Conservation (phyloP, 2,329 filamentous ascomycete species). For the Tetracladium maxilliforme region DNA sequence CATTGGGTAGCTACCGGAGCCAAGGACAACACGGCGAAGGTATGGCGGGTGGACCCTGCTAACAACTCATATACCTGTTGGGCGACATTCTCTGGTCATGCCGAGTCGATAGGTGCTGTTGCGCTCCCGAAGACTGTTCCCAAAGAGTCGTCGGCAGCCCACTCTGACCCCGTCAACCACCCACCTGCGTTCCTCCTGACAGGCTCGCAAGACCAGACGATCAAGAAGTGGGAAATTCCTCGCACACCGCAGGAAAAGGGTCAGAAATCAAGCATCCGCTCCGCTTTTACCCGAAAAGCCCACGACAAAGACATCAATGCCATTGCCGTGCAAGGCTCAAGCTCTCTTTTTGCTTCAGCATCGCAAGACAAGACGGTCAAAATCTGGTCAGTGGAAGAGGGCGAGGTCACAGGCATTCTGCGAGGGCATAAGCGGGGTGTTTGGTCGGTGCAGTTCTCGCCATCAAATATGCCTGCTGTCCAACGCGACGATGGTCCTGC, state of each 20-base stretch:
- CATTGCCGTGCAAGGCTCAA: constrained; percentile 62
- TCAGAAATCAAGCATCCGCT: constrained; percentile 41
- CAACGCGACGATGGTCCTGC: constrained; percentile 59
- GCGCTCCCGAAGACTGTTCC: constrained; percentile 62
- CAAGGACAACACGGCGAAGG: constrained; percentile 86
- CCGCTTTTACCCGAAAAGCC: constrained; percentile 79
- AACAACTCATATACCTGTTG: constrained; percentile 67
- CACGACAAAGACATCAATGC: constrained; percentile 99
- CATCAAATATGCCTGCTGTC: constrained; percentile 58
- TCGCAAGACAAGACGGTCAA: constrained; percentile 96
- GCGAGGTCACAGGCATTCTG: constrained; percentile 81
- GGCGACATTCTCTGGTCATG: constrained; percentile 76
- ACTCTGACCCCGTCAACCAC: constrained; percentile 58
- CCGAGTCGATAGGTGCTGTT: constrained; percentile 85
- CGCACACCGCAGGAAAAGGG: constrained; percentile 28
- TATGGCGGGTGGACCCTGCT: constrained; percentile 75
- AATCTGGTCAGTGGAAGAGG: constrained; percentile 84
- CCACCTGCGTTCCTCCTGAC: constrained; percentile 79
- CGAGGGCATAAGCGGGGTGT: constrained; percentile 89
- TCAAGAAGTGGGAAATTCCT: constrained; percentile 85
- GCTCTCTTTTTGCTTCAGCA: constrained; percentile 81
- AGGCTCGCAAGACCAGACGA: constrained; percentile 86
- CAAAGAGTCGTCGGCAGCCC: constrained; percentile 51
- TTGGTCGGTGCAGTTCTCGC: constrained; percentile 88
- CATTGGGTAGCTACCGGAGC: constrained; percentile 93